These are phyloP conservation scores for Houttuynia cordata DNA, from an alignment of 164 flowering plant genomes.

Conservation along the genomic window DNA sequence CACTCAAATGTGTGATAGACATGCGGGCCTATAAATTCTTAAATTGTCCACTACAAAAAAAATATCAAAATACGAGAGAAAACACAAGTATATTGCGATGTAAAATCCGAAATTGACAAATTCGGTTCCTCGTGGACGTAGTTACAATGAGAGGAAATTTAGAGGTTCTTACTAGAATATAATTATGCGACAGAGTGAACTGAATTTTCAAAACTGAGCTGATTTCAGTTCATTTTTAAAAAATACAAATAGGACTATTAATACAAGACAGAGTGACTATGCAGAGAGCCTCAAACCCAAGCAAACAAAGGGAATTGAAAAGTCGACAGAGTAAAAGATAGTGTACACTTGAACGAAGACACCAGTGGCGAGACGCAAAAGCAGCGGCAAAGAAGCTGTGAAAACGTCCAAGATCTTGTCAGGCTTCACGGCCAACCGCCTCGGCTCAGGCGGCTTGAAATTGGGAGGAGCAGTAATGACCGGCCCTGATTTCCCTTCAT, in stretches of 20 bases:
- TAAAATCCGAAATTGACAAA: neutral
- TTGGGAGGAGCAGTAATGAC: constrained; percentile 54
- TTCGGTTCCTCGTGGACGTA: neutral
- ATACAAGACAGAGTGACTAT: too few relatives aligned
- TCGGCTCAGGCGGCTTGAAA: constrained; percentile 80
- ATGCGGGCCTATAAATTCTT: neutral
- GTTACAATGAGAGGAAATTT: neutral
- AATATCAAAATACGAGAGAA: neutral
- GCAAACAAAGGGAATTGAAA: neutral
- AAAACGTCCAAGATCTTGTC: constrained; percentile 55
- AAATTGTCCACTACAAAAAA: neutral
- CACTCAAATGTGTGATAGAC: neutral
- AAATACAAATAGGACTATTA: too few relatives aligned
- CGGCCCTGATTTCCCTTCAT: constrained; percentile 1
- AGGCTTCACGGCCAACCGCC: constrained; percentile 50
- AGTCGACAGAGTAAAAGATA: neutral
- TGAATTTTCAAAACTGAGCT: too few relatives aligned
- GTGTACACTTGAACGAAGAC: constrained; percentile 67
- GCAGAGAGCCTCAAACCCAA: too few relatives aligned
- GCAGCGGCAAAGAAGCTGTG: constrained; percentile 54
- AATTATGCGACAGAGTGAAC: too few relatives aligned
- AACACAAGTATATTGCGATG: neutral
- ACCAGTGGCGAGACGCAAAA: constrained; percentile 74
- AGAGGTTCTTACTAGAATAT: too few relatives aligned
- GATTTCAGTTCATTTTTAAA: too few relatives aligned